Evolutionary conservation across 768 basidiomycete species (phyloP).

Genomic region (Naganishia friedmannii): DNA sequence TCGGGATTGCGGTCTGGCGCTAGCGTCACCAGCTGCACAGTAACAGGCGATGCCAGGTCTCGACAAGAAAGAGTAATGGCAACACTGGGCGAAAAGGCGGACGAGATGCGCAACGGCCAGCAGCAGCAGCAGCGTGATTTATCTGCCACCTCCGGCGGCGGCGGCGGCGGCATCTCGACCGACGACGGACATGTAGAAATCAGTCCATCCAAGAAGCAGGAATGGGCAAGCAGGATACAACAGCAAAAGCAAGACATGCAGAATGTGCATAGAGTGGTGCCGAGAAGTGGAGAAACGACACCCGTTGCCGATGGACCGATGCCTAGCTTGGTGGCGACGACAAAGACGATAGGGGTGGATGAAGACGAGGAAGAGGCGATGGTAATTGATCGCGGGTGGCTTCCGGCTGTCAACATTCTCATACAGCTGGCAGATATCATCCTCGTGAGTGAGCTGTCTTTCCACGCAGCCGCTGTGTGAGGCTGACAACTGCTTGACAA

Average conservation of each 20-base stretch:
- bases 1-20: too few relatives aligned
- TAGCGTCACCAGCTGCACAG: too few relatives aligned
- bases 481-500: background rate
- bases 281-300: background rate
- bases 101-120: background rate
- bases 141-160: background rate
- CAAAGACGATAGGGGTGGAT: constrained; percentile 9
- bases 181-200: background rate
- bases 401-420: constrained; percentile 20
- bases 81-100: constrained; percentile 2
- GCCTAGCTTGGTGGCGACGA: background rate
- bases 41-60: background rate
- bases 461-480: background rate
- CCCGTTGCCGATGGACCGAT: too few relatives aligned
- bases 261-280: background rate
- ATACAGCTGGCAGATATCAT: constrained; percentile 27
- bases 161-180: background rate
- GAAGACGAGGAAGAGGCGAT: constrained; percentile 21
- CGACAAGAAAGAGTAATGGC: background rate
- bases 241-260: constrained; percentile 16
- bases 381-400: constrained; percentile 20
- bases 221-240: constrained; percentile 9
- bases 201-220: constrained; percentile 1
- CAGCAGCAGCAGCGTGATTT: background rate
- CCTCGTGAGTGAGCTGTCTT: constrained; percentile 3